Evolutionary conservation across 352 stramenopile species (phyloP).

Genomic region (Phytophthora pisi): DNA sequence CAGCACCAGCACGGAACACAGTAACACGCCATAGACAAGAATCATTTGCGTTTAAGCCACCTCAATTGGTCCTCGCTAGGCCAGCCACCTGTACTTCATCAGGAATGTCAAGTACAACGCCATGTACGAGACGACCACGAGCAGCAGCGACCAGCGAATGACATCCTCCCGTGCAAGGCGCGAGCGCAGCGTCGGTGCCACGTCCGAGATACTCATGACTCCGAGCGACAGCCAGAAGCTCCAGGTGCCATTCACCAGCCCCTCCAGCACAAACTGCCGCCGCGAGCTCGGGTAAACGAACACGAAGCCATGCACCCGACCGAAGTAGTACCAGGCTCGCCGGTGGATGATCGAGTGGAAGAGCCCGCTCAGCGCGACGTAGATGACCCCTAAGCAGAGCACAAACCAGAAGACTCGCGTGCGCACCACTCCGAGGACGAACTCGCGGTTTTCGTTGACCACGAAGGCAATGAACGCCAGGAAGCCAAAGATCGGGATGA

Average conservation of each 20-base stretch:
- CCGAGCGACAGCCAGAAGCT: constrained; percentile 67
- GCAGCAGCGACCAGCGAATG: constrained; percentile 48
- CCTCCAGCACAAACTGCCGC: constrained; percentile 73
- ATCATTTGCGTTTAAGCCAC: neutral
- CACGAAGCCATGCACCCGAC: constrained; percentile 55
- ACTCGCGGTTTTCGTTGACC: constrained; percentile 47
- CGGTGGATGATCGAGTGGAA: constrained; percentile 71
- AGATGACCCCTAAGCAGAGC: constrained; percentile 54
- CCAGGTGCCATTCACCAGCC: constrained; percentile 61
- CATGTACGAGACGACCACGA: constrained; percentile 55
- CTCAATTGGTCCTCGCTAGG: constrained; percentile 2
- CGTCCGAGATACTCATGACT: constrained; percentile 52
- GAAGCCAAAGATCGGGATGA: constrained; percentile 46
- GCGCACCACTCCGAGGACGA: constrained; percentile 40
- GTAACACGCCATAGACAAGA: neutral
- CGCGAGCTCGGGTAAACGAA: constrained; percentile 68
- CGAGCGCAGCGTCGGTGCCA: constrained; percentile 44
- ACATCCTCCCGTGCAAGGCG: constrained; percentile 48
- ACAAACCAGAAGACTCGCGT: constrained; percentile 63
- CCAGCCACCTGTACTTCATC: constrained; percentile 64
- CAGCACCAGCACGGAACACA: neutral
- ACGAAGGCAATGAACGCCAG: constrained; percentile 43
- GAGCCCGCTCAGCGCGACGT: constrained; percentile 64
- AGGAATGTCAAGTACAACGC: constrained; percentile 59
- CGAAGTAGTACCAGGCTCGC: constrained; percentile 56